Evolutionary conservation across 257 asterid genomes (phyloP), one percentile per base, ranked within the genome.

Genomic region (Eucommia ulmoides): DNA sequence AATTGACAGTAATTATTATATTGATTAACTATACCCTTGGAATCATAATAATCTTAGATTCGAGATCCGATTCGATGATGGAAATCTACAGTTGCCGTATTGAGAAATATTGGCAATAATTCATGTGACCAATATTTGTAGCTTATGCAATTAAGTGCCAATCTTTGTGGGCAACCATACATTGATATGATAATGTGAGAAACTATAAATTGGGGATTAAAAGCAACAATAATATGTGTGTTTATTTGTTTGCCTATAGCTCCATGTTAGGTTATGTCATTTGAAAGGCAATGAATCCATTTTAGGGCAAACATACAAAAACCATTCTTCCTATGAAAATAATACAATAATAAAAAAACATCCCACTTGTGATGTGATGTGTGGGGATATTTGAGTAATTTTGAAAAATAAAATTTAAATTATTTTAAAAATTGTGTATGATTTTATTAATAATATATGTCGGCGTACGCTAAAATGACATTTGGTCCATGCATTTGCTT

Each of bases 291-390:
- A 38, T 44, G 48, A 21, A 46, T 22, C 56, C 55, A 49, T 45
- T 55, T 63, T 53, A 22, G 60, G 63, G 25, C 49, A 61, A 64
- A 63, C 77, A 72, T 54, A 47, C 14, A 44, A 49, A 65, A 56
- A 29, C n/a, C n/a, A n/a, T n/a, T n/a, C n/a, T n/a, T n/a, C n/a
- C n/a, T n/a, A n/a, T n/a, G n/a, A n/a, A n/a, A n/a, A n/a, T n/a
- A n/a, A n/a, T n/a, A n/a, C n/a, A n/a, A n/a, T n/a, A n/a, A n/a
- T n/a, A n/a, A n/a, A n/a, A n/a, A n/a, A n/a, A n/a, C n/a, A n/a
- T n/a, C n/a, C n/a, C n/a, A n/a, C n/a, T n/a, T n/a, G n/a, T n/a
- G n/a, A n/a, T n/a, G n/a, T n/a, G n/a, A n/a, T n/a, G n/a, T n/a
- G n/a, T n/a, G n/a, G n/a, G n/a, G n/a, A n/a, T n/a, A n/a, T n/a